Evolutionary conservation across 2,329 filamentous ascomycete species (phyloP).

Genomic region (Passalora sequoiae): DNA sequence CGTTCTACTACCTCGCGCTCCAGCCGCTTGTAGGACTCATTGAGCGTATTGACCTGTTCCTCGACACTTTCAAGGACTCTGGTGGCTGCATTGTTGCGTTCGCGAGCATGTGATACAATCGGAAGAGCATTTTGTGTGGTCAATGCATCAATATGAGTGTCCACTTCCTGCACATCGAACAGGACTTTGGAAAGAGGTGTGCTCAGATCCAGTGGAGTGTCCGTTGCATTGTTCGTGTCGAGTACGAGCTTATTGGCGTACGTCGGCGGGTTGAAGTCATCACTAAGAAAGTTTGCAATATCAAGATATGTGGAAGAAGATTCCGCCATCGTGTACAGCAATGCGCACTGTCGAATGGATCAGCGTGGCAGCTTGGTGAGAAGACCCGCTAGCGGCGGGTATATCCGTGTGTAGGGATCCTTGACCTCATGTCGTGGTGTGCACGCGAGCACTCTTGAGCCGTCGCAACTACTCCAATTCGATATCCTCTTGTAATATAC

Average conservation of each 20-base stretch:
- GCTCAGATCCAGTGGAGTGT: slow-evolving; percentile 84
- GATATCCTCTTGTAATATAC: too few species aligned
- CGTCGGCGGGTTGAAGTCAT: slow-evolving; percentile 69
- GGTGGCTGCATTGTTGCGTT: slow-evolving; percentile 66
- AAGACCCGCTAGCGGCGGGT: too few species aligned
- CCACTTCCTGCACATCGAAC: slow-evolving; percentile 94
- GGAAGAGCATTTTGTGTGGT: slow-evolving; percentile 80
- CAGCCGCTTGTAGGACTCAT: slow-evolving; percentile 77
- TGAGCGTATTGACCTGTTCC: slow-evolving; percentile 71
- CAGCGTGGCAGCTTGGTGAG: too few species aligned
- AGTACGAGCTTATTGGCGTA: slow-evolving; percentile 89
- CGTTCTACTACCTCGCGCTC: slow-evolving; percentile 82
- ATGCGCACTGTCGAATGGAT: too few species aligned
- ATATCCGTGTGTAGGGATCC: too few species aligned
- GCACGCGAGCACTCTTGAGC: too few species aligned
- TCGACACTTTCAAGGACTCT: slow-evolving; percentile 72
- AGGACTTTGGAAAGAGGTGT: slow-evolving; percentile 89
- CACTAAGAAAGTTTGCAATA: slow-evolving; percentile 84
- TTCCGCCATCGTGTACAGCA: slow-evolving; percentile 3
- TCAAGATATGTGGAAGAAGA: slow-evolving; percentile 64
- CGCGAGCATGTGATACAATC: slow-evolving; percentile 70
- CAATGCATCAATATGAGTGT: slow-evolving; percentile 87
- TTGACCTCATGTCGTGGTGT: too few species aligned
- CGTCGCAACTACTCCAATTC: too few species aligned
- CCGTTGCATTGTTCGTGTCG: slow-evolving; percentile 84